Conservation (phyloP, 2,329 filamentous ascomycete species). For the Mycocentrospora acerina region DNA sequence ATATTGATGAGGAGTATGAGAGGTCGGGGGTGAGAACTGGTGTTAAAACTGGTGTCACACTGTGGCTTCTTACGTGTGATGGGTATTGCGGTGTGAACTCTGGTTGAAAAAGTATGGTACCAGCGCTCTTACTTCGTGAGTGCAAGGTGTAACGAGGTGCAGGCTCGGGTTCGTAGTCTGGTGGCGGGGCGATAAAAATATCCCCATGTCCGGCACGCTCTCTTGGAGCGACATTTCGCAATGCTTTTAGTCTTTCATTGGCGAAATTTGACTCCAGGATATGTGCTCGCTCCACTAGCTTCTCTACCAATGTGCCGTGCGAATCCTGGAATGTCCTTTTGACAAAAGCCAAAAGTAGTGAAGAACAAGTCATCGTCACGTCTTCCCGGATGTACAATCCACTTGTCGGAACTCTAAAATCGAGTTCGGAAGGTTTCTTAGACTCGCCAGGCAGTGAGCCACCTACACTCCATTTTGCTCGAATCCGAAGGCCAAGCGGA, state of each 20-base stretch:
- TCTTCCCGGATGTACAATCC: conserved; percentile 85
- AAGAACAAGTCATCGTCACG: conserved; percentile 78
- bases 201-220: conserved; percentile 37
- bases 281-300: conserved; percentile 41
- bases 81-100: background rate
- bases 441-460: conserved; percentile 73
- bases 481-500: conserved; percentile 77
- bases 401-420: conserved; percentile 62
- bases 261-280: conserved; percentile 36
- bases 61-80: conserved; percentile 1
- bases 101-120: background rate
- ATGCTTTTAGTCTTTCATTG: conserved; percentile 34
- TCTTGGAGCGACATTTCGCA: conserved; percentile 32
- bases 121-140: conserved; percentile 23
- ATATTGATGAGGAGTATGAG: conserved; percentile 18
- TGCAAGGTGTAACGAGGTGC: conserved; percentile 16
- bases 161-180: conserved; percentile 25
- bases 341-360: conserved; percentile 74
- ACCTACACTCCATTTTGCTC: conserved; percentile 73
- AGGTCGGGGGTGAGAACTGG: conserved; percentile 23
- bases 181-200: conserved; percentile 39
- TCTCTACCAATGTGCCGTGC: conserved; percentile 68
- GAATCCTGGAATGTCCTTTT: conserved; percentile 80
- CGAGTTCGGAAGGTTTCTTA: conserved; percentile 64
- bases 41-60: conserved; percentile 13